Percentiles rank a stretch among this genome's conserved stretches.
Conservation (phyloP, 768 basidiomycete species). For the Auriculariales sp. region DNA sequence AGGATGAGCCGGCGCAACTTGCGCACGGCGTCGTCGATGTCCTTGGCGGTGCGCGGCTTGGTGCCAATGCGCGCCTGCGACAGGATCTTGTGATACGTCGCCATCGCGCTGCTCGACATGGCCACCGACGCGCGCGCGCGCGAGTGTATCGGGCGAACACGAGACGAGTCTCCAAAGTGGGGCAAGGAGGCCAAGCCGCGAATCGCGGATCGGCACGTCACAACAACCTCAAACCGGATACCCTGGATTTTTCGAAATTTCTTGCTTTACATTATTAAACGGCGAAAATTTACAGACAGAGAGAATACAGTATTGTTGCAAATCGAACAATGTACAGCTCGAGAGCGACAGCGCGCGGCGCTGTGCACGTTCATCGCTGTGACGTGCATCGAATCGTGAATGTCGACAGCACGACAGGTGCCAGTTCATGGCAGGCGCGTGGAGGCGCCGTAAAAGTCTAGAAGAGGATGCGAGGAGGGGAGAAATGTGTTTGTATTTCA, state of each 20-base stretch:
- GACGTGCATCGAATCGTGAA: too few relatives aligned
- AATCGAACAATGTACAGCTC: neutral
- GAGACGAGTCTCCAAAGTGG: too few relatives aligned
- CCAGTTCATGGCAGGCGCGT: too few relatives aligned
- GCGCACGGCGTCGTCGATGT: slow-evolving; percentile 73
- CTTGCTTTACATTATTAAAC: neutral
- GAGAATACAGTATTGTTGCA: neutral
- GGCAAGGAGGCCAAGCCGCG: too few relatives aligned
- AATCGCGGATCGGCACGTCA: neutral
- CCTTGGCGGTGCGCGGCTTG: slow-evolving; percentile 44
- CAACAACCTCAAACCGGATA: neutral
- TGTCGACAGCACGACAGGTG: too few relatives aligned
- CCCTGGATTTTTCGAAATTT: too few relatives aligned
- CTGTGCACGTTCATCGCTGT: too few relatives aligned
- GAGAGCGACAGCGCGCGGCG: too few relatives aligned
- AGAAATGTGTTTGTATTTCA: too few relatives aligned
- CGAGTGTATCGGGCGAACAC: neutral
- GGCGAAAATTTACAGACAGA: neutral
- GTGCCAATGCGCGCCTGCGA: slow-evolving; percentile 52
- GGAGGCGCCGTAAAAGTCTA: neutral
- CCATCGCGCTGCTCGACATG: slow-evolving; percentile 34
- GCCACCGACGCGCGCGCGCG: neutral
- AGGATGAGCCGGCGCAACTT: slow-evolving; percentile 78
- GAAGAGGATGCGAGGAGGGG: neutral
- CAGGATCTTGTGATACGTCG: slow-evolving; percentile 69